Percentiles rank a stretch among this genome's conserved stretches.
Conservation (phyloP, 495 filamentous ascomycete species). For the Neurospora sp. region DNA sequence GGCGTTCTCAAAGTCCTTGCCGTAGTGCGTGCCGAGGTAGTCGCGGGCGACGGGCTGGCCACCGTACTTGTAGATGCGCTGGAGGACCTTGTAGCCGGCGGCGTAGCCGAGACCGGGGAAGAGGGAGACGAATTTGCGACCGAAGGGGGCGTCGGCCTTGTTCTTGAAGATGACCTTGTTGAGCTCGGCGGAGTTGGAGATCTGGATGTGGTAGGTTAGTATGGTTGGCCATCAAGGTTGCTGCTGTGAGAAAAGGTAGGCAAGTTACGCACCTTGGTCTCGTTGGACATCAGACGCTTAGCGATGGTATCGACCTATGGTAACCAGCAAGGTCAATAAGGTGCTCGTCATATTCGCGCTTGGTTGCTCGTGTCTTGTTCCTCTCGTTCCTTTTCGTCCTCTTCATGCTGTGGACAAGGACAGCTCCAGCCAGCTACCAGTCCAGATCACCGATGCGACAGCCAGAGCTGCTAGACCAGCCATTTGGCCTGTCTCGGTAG, state of each 20-base stretch:
- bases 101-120: conserved; percentile 97
- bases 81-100: conserved; percentile 94
- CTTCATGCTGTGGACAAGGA: not conserved
- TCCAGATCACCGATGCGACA: not conserved
- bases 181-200: conserved; percentile 50
- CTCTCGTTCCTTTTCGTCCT: not conserved
- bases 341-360: not conserved
- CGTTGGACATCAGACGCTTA: conserved; percentile 99
- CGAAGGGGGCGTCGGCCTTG: conserved; percentile 57
- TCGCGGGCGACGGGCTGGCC: conserved; percentile 94
- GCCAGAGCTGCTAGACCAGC: not conserved
- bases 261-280: conserved; percentile 48
- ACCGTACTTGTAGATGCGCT: conserved; percentile 98
- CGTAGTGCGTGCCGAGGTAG: conserved; percentile 74
- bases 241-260: not conserved
- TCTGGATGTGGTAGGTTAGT: conserved; percentile 28
- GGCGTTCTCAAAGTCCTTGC: conserved; percentile 68
- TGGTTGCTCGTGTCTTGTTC: not conserved
- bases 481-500: conserved; percentile 9
- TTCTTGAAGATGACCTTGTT: conserved; percentile 93
- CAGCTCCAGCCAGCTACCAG: not conserved
- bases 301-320: conserved; percentile 92
- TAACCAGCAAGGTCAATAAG: conserved; percentile 11
- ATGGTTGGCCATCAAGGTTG: not conserved
- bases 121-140: conserved; percentile 81